Conservation (phyloP, 108 stramenopile genomes). For the Stephanodiscus minutulus region DNA sequence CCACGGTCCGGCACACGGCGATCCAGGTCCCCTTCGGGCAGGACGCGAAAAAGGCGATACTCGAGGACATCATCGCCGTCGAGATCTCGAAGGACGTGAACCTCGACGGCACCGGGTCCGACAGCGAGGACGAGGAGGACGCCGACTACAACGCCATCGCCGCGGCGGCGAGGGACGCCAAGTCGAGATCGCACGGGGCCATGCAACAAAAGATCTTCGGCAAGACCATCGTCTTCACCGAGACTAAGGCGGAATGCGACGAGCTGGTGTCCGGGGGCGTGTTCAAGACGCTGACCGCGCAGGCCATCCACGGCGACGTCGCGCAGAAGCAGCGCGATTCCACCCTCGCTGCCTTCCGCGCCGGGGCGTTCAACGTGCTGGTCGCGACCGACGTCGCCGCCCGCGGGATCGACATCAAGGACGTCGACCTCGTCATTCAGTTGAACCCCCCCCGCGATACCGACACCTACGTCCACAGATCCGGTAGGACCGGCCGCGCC, state of each 20-base stretch:
- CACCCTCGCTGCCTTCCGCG: constrained; percentile 93
- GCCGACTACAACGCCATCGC: constrained; percentile 86
- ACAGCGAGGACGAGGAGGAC: constrained; percentile 48
- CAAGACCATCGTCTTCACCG: constrained; percentile 97
- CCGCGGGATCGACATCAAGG: constrained; percentile 97
- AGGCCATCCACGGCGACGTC: constrained; percentile 99
- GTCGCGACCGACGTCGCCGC: constrained; percentile 99
- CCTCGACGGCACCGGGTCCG: constrained; percentile 24
- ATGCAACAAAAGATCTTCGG: constrained; percentile 94
- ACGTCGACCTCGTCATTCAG: constrained; percentile 97
- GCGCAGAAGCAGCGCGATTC: constrained; percentile 97
- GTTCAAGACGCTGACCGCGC: constrained; percentile 87
- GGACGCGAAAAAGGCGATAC: constrained; percentile 71
- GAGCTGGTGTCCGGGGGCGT: constrained; percentile 90
- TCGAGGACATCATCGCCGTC: constrained; percentile 90
- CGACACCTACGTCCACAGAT: constrained; percentile 96
- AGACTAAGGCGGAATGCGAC: constrained; percentile 93
- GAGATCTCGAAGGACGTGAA: constrained; percentile 86
- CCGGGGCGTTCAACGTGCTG: constrained; percentile 93
- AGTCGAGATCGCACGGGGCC: constrained; percentile 58
- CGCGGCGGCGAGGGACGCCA: constrained; percentile 81
- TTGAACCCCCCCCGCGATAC: constrained; percentile 92
- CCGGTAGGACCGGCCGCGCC: constrained; percentile 98
- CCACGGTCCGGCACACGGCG: constrained; percentile 93
- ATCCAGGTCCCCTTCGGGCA: constrained; percentile 91